A percentile compares a stretch with the other conserved stretches of the same genome.
These are phyloP conservation scores for Aegilops tauschii DNA, from an alignment of 176 grass and related monocot genomes.

Conservation along the genomic window DNA sequence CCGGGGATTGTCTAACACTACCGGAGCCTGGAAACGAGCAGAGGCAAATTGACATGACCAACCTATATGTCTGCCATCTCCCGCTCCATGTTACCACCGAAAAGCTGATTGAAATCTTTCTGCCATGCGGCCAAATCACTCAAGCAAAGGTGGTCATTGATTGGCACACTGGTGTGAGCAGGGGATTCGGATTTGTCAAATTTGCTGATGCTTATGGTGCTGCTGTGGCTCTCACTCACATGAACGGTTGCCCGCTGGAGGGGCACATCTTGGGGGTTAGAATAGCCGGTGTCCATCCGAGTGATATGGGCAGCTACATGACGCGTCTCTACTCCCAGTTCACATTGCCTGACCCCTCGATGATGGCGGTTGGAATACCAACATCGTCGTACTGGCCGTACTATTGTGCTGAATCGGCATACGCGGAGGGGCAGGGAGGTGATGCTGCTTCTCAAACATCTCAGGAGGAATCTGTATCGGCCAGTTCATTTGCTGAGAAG, in stretches of 20 bases:
- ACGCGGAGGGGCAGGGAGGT: not conserved
- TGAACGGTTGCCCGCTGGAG: constrained; percentile 53
- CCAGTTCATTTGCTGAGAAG: constrained; percentile 9
- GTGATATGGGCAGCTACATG: constrained; percentile 24
- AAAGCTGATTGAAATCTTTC: constrained; percentile 51
- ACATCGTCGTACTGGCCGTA: constrained; percentile 27
- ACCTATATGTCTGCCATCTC: constrained; percentile 53
- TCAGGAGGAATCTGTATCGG: constrained; percentile 7
- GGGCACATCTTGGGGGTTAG: constrained; percentile 51
- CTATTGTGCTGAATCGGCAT: constrained; percentile 14
- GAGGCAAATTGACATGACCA: constrained; percentile 48
- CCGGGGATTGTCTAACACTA: not conserved
- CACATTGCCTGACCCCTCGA: constrained; percentile 3
- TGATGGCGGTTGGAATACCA: constrained; percentile 31
- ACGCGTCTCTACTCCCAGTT: constrained; percentile 24
- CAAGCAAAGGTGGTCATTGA: constrained; percentile 52
- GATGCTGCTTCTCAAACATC: constrained; percentile 34
- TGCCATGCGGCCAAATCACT: constrained; percentile 48
- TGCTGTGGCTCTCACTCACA: constrained; percentile 33
- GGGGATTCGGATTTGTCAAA: constrained; percentile 68
- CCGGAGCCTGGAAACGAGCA: not conserved
- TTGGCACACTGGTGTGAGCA: constrained; percentile 44
- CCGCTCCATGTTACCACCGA: constrained; percentile 40
- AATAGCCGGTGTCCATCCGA: constrained; percentile 8
- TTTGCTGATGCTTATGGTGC: constrained; percentile 47